Base-by-base conservation (phyloP, 441 rosid genomes). In the Erysimum cheiri region DNA sequence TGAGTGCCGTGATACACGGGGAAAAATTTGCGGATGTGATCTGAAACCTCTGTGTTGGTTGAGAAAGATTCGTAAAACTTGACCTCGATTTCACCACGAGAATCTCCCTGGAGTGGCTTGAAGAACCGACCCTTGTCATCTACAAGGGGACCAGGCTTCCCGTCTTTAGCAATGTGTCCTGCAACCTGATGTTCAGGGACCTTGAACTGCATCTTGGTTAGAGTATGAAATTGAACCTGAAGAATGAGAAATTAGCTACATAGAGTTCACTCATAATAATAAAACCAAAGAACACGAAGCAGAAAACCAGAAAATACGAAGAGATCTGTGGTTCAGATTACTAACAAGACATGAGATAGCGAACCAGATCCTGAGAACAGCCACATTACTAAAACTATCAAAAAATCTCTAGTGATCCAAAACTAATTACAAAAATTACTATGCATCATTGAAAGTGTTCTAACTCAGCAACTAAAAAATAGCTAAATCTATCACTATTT, bases 101-200 rank as follows among this genome's bases (percentile, higher is more conserved):
- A 88, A 28, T 67, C 87, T 5, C 70, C 84, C 78, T 91, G 96
- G 36, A 91, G 86, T 32, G 98, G 99, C 85, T 96, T 93, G 87
- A 88, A 96, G 78, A 96, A 91, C 47, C 78, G 83, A 8, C 99
- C 99, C 3, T 83, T 82, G 76, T 82, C 94, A 80, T 96, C 99
- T 9, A 86, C 73, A 5, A 89, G 90, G 0, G 99, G 97, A 26
- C 97, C 98, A 8, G 81, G 96, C 62, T 68, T 77, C 35, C 97
- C 97, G 31, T 70, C 69, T 32, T 46, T 12, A 32, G 96, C 97
- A 66, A 71, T 69, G 80, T 96, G 99, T 14, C 99, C 99, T 3
- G 97, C 99, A 67, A 96, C 98, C 64, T 96, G 98, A 80, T 93
- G 98, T 31, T 91, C 94, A 37, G 98, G 99, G 54, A 75, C 76